phyloP scores from a whole-genome alignment of 2,329 filamentous ascomycete genomes.

The Fusarium sp. region DNA sequence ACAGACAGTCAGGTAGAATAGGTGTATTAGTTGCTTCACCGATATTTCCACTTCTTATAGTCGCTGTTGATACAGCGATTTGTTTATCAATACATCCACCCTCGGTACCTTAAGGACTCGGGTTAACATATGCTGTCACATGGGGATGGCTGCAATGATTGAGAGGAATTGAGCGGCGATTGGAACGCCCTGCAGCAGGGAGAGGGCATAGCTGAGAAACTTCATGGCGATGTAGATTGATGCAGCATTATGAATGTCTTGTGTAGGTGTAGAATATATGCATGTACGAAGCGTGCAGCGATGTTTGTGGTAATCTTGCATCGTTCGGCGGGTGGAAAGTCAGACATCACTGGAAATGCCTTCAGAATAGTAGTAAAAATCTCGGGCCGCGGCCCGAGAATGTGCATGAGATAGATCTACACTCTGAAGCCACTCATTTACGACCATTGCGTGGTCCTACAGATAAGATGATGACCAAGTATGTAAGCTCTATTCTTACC shows the following conservation, averaged over 20 bases:
- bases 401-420: background rate
- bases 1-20: background rate
- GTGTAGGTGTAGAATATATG: background rate
- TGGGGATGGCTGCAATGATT: background rate
- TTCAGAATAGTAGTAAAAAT: background rate
- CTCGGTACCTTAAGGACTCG: background rate
- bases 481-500: background rate
- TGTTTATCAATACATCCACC: background rate
- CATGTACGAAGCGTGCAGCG: background rate
- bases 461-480: background rate
- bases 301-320: background rate
- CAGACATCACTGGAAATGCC: background rate
- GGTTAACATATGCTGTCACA: background rate
- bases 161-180: background rate
- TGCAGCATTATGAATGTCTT: fast-evolving
- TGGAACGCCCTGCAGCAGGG: background rate
- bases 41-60: background rate
- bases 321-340: background rate
- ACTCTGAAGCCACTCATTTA: background rate
- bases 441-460: background rate
- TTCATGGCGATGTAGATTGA: fast-evolving
- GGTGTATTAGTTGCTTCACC: background rate
- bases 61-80: background rate
- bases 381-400: background rate
- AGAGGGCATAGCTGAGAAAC: background rate